Conservation (phyloP, 2,329 filamentous ascomycete species). For the Arthrinium puccinioides region DNA sequence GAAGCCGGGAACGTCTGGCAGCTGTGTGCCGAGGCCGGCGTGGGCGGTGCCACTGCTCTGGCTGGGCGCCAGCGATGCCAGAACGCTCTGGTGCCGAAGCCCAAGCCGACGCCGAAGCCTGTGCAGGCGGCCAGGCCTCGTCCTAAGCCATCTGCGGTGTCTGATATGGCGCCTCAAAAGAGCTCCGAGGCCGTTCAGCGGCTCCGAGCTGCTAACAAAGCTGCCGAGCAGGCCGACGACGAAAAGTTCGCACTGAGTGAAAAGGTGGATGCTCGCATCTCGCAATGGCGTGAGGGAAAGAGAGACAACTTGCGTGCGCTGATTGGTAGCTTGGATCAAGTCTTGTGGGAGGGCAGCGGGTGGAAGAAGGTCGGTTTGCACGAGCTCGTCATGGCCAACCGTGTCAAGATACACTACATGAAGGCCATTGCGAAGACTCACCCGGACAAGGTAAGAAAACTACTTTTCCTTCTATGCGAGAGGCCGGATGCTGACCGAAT, state of each 20-base stretch:
- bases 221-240: constrained; percentile 79
- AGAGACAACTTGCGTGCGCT: constrained; percentile 86
- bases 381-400: constrained; percentile 84
- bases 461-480: not conserved
- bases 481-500: constrained; percentile 8
- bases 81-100: constrained; percentile 69
- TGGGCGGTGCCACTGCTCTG: constrained; percentile 78
- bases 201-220: constrained; percentile 75
- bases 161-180: constrained; percentile 36
- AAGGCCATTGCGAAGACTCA: constrained; percentile 98
- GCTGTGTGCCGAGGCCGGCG: constrained; percentile 71
- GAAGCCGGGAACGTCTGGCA: constrained; percentile 80
- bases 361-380: constrained; percentile 98
- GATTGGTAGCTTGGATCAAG: constrained; percentile 76
- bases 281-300: constrained; percentile 83
- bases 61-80: constrained; percentile 87
- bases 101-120: constrained; percentile 37
- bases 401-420: constrained; percentile 98
- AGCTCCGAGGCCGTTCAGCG: constrained; percentile 73
- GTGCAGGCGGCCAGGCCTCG: constrained; percentile 36
- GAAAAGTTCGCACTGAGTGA: constrained; percentile 89
- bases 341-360: constrained; percentile 84
- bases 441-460: constrained; percentile 79
- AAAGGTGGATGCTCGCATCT: constrained; percentile 71
- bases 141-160: constrained; percentile 30